Base-by-base conservation (phyloP, 306 rosid genomes). In the Argentina anserina region DNA sequence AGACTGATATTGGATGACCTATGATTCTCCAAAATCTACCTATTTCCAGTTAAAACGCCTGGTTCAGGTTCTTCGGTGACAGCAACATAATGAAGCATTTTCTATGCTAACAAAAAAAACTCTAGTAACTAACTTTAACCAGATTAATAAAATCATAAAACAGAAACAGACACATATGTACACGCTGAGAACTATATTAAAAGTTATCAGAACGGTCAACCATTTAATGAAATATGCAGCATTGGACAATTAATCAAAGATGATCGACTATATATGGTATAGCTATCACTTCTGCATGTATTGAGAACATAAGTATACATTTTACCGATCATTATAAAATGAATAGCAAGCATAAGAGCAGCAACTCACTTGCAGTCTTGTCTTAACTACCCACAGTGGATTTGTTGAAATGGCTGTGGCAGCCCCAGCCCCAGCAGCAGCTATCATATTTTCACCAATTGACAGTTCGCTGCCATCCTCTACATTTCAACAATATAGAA, bases 341-440 rank as follows among this genome's bases (percentile, higher is more conserved):
- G 72, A 82, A 75, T 49, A 34, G 34, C 42, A 67, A 70, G 43
- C 61, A 49, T 59, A 46, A 75, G 42, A 67, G 60, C 47, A 36
- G 29, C 36, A 79, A 88, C 89, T 85, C 79, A 94, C 99, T 88
- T 94, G 99, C 40, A 94, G 99, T 74, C 97, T 88, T 61, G 99
- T 94, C 82, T 94, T 91, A 65, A 94, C 96, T 82, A 94, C 99
- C 99, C 99, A 94, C 83, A 94, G 76, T 34, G 99, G 99, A 84
- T 94, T 94, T 52, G 95, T 91, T 61, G 92, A 59, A 75, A 91
- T 75, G 45, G 97, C 86, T 37, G 99, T 94, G 75, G 95, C 90
- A 10, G 89, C 97, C 69, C 99, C 99, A n/a, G 97, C 99, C 29
- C 91, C 88, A 21, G 97, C 91, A 71, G 99, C 99, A 72, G 92